Percentiles rank a stretch among this genome's conserved stretches.
Evolutionary conservation across 2,329 filamentous ascomycete species (phyloP).

Genomic region (Colletotrichum sp.): DNA sequence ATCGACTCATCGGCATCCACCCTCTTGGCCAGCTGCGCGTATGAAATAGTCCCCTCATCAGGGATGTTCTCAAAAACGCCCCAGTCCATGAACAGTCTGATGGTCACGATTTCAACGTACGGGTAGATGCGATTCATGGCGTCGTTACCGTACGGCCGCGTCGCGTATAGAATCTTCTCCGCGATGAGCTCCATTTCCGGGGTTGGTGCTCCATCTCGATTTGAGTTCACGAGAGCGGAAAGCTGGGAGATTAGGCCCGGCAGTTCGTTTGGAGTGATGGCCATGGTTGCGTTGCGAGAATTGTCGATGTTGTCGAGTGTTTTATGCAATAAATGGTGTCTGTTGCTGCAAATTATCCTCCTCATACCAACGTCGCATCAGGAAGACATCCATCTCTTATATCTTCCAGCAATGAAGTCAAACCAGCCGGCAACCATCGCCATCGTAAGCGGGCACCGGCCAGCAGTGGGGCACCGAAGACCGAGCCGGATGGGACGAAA

Average conservation of each 20-base stretch:
- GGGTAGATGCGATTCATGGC: background rate
- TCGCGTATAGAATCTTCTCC: background rate
- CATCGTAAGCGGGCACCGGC: background rate
- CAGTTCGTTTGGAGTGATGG: background rate
- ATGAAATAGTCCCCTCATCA: slow-evolving; percentile 27
- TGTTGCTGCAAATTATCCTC: background rate
- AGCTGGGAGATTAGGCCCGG: background rate
- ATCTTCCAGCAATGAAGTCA: background rate
- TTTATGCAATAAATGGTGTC: background rate
- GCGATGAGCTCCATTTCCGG: background rate
- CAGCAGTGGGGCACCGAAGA: background rate
- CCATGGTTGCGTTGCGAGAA: background rate
- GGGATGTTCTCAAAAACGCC: slow-evolving; percentile 36
- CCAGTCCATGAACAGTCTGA: slow-evolving; percentile 33
- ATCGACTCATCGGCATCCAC: slow-evolving; percentile 30
- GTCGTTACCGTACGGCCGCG: background rate
- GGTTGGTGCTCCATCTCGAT: background rate
- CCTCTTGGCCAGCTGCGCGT: slow-evolving; percentile 30
- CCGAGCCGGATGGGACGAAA: background rate
- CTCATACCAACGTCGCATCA: rapidly evolving
- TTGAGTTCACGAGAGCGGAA: background rate
- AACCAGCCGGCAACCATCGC: background rate
- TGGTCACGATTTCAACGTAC: background rate
- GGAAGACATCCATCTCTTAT: background rate
- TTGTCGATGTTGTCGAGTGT: rapidly evolving